Evolutionary conservation across 768 basidiomycete genomes (phyloP), one percentile per base, ranked within the genome.

Genomic region (Russula vinacea): DNA sequence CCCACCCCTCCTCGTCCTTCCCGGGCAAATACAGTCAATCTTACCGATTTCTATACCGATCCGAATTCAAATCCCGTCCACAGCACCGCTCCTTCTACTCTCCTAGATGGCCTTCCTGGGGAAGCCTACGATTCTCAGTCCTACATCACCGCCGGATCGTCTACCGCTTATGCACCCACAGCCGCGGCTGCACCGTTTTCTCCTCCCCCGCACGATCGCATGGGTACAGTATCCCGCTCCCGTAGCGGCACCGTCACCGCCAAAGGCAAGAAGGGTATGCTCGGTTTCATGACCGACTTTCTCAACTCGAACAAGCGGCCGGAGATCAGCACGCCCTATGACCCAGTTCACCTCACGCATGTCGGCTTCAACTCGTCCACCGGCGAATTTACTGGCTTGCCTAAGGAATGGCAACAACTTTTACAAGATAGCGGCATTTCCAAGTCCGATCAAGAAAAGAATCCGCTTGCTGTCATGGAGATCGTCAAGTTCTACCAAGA

Each of bases 301-400:
- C 86, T 92, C 75, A 87, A 83, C 72, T 80, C 83, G 61, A 82
- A 83, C 44, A 92, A 90, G 76, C 84, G 89, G 14, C 86, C 84
- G 16, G 94, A 96, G 76, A 98, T 99, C 80, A 94, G 92, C 74
- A 95, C 94, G 0, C 97, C 97, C 0, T 98, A 96, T 74, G 97
- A 99, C 76, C 97, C 97, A 37, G 96, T 98, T 44, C 96, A 98
- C 78, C 89, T 99, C 71, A 98, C 97, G 3, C 97, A 99, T 74
- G 97, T 99, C 73, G 96, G 96, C 64, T 98, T 98, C 85, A 98
- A 99, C 76, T 92, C 92, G 7, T 96, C 93, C 62, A 98, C 96
- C 0, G 97, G 97, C 63, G 96, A 99, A 77, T 98, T 95, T 78
- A 94, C 93, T 10, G 97, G 97, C 2, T 81, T 99, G 37, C 97